Base-by-base conservation (phyloP, 2,329 filamentous ascomycete species). In the Albophoma yamanashiensis region DNA sequence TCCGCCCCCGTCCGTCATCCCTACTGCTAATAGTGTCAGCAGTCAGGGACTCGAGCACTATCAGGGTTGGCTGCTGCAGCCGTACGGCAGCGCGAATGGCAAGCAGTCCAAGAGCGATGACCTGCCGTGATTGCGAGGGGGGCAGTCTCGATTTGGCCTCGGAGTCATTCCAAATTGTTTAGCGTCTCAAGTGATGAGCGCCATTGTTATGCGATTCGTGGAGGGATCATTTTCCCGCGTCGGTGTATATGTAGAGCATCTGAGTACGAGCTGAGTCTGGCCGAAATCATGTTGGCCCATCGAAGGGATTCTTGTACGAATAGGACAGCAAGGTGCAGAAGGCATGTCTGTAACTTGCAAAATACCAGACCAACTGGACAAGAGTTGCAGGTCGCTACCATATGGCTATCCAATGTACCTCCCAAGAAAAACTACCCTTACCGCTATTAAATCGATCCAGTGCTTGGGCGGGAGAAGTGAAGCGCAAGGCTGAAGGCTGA, bases 61-160 rank as follows among this genome's bases (percentile, higher is more conserved):
- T 57, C 69, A 75, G 62, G 71, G 73, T 38, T 75, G 73, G 74
- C 66, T 75, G 34, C 55, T 73, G 58, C 67, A 73, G 59, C 73
- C 73, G 9, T 75, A 75, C 56, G 72, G 73, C 38, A 72, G 67
- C 63, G 64, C 67, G 22, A 70, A 64, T 57, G 69, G 67, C 60
- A 72, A 69, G 52, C 65, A 67, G 55, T 65, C 70, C 27, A 67
- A 70, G 62, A 70, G 66, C 53, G 72, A 75, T 58, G 67, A 73
- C 62, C 61, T 74, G 14, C 70, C 73, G 55, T 74, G 55, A 61
- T n/a, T 12, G n/a, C 57, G 39, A 36, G 38, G 1, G 20, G 50
- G 9, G 6, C 11, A n/a, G 4, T 2, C 20, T 22, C 20, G 31
- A 11, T 8, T 53, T 55, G 20, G 31, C 4, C 4, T 8, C n/a